Evolutionary conservation across 177 flowering plant species (phyloP).

Genomic region (Telopea speciosissima): DNA sequence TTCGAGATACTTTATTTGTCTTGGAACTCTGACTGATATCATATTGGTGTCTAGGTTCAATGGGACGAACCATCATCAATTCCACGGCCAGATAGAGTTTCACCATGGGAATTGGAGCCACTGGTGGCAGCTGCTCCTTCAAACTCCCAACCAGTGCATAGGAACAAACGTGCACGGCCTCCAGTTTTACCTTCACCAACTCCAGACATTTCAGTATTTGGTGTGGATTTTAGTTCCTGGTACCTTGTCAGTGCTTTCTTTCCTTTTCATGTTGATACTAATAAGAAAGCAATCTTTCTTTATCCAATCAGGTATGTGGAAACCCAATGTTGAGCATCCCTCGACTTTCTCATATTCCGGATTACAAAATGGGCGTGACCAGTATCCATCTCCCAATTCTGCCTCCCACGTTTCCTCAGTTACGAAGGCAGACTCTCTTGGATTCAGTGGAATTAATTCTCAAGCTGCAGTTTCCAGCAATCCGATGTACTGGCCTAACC

Average conservation of each 20-base stretch:
- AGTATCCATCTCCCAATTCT: constrained; percentile 45
- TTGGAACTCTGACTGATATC: not conserved
- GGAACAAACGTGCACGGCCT: constrained; percentile 72
- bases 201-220: constrained; percentile 43
- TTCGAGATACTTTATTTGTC: no score
- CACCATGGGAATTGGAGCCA: constrained; percentile 93
- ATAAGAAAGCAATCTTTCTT: not conserved
- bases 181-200: constrained; percentile 54
- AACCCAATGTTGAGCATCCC: constrained; percentile 46
- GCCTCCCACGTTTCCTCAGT: constrained; percentile 27
- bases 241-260: not conserved
- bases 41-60: constrained; percentile 53
- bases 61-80: constrained; percentile 95
- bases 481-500: constrained; percentile 41
- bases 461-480: constrained; percentile 39
- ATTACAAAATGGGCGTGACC: constrained; percentile 42
- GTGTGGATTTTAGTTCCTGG: constrained; percentile 23
- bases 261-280: not conserved
- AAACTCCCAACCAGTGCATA: constrained; percentile 51
- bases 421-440: constrained; percentile 30
- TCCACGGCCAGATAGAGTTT: constrained; percentile 78
- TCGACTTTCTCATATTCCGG: constrained; percentile 41
- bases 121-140: constrained; percentile 49
- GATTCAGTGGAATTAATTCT: constrained; percentile 33
- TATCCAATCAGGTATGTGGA: constrained; percentile 52